Evolutionary conservation across 495 filamentous ascomycete species (phyloP), one percentile per base, ranked within the genome.

Genomic region (Chaetomium fimeti): DNA sequence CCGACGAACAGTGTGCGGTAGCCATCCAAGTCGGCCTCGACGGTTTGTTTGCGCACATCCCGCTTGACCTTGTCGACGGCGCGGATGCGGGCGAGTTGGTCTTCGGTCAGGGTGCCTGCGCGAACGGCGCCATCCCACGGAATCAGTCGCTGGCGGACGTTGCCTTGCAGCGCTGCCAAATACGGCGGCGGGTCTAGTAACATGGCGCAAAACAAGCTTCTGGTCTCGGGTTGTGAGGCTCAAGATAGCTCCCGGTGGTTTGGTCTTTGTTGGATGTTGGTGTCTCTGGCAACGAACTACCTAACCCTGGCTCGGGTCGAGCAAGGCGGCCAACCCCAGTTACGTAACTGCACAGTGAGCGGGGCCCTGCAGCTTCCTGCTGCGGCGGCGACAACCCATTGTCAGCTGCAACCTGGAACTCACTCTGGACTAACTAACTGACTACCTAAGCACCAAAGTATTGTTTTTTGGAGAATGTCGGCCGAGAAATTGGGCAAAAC

Each of bases 121-220:
- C 94, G 89, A 68, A 95, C 91, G 69, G 95, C 93, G 66, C 94
- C 94, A 75, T 98, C 95, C 94, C 94, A 99, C 52, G 93, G 92
- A 74, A 99, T 96, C 69, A 93, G 93, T 60, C 94, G 85, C 65
- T 88, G 86, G 68, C 95, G 90, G 72, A 97, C 96, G 79, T 97
- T 97, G 80, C 89, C 93, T 79, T 96, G 93, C 62, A 97, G 83
- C 63, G 91, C 92, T 69, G 85, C 87, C 63, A 98, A 89, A 75
- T 97, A 97, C 64, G 88, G 88, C 61, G 93, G 92, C 48, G 91
- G 89, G 71, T 97, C 92, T 74, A 96, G 85, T 62, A 91, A 94
- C 91, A 75, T 73, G 71, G 13, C 70, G 70, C 6, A 42, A 15
- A 54, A 8, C 36, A 42, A 27, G 36, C 32, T 36, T 27, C 18